Evolutionary conservation across 768 basidiomycete species (phyloP).

Genomic region (Favolaschia claudopus): DNA sequence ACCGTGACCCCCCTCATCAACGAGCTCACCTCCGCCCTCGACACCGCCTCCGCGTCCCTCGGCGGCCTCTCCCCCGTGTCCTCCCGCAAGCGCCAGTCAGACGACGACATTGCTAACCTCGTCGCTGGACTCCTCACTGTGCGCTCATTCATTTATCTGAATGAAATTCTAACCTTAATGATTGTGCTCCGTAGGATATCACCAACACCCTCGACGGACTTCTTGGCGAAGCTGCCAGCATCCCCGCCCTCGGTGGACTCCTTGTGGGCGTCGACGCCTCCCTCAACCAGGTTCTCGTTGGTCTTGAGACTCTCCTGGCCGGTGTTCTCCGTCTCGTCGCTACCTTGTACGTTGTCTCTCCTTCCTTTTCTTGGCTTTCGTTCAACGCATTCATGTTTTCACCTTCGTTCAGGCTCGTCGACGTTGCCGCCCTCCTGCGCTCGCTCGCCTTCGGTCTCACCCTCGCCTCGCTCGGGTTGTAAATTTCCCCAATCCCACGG

Average conservation of each 20-base stretch:
- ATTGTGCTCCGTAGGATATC: constrained; percentile 26
- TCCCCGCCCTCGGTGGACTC: constrained; percentile 32
- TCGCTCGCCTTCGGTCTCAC: constrained; percentile 27
- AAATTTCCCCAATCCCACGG: constrained; percentile 29
- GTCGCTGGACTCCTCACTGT: constrained; percentile 35
- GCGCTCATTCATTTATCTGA: constrained; percentile 1
- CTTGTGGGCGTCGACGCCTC: constrained; percentile 34
- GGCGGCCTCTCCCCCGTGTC: constrained; percentile 17
- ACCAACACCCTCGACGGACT: constrained; percentile 31
- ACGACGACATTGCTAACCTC: constrained; percentile 34
- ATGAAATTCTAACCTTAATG: neutral
- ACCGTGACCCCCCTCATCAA: constrained; percentile 32
- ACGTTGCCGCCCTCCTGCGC: constrained; percentile 22
- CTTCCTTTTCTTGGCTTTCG: constrained; percentile 28
- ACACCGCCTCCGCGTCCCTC: constrained; percentile 31
- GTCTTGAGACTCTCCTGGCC: constrained; percentile 36
- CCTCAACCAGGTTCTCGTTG: constrained; percentile 32
- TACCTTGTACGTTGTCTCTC: constrained; percentile 22
- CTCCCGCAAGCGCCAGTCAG: constrained; percentile 30
- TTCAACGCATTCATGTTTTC: neutral
- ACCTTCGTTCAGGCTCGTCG: constrained; percentile 30
- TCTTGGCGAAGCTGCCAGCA: constrained; percentile 23
- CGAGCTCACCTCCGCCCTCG: constrained; percentile 29
- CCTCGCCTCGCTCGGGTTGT: constrained; percentile 24
- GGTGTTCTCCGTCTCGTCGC: constrained; percentile 39